Conservation (phyloP, 2,329 filamentous ascomycete species). For the Magnaporthiopsis rhizophila region DNA sequence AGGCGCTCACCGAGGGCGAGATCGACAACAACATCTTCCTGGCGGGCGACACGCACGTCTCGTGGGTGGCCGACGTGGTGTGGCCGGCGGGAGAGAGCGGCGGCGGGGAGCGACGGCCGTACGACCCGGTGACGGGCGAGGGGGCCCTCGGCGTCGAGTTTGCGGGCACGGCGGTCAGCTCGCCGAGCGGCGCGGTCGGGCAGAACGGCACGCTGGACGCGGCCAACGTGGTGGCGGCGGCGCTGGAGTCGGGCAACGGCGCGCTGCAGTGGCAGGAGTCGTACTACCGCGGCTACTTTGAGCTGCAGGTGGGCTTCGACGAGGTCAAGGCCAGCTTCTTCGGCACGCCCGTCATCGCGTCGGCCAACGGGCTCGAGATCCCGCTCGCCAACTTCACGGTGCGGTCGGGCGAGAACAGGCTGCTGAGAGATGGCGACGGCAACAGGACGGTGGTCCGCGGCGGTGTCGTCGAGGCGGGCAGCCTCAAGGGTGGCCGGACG, state of each 20-base stretch:
- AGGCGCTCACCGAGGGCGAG: slow-evolving; percentile 57
- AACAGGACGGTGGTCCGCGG: slow-evolving; percentile 25
- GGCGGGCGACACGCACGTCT: slow-evolving; percentile 60
- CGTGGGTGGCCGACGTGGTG: slow-evolving; percentile 51
- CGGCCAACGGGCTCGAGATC: slow-evolving; percentile 55
- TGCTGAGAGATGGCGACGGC: slow-evolving; percentile 25
- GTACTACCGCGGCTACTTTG: slow-evolving; percentile 68
- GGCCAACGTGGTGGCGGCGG: slow-evolving; percentile 38
- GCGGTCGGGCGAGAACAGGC: slow-evolving; percentile 48
- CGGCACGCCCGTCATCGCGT: slow-evolving; percentile 50
- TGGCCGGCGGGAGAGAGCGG: slow-evolving; percentile 39
- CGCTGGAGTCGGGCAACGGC: slow-evolving; percentile 42
- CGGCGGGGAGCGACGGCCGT: slow-evolving; percentile 24
- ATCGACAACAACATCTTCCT: slow-evolving; percentile 69
- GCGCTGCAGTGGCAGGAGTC: slow-evolving; percentile 67
- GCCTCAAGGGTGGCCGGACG: slow-evolving; percentile 38
- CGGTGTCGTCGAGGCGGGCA: slow-evolving; percentile 43
- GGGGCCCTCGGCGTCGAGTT: slow-evolving; percentile 56
- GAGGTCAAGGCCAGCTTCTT: slow-evolving; percentile 57
- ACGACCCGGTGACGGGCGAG: slow-evolving; percentile 43
- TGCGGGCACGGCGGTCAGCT: slow-evolving; percentile 59
- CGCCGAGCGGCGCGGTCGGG: slow-evolving; percentile 45
- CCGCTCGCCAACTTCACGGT: slow-evolving; percentile 65
- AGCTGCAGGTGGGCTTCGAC: slow-evolving; percentile 49
- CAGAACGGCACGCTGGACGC: slow-evolving; percentile 45